Percentiles rank a stretch among this genome's conserved stretches.
Evolutionary conservation across 129 eudicot species (phyloP).

Genomic region (Deinandra increscens): DNA sequence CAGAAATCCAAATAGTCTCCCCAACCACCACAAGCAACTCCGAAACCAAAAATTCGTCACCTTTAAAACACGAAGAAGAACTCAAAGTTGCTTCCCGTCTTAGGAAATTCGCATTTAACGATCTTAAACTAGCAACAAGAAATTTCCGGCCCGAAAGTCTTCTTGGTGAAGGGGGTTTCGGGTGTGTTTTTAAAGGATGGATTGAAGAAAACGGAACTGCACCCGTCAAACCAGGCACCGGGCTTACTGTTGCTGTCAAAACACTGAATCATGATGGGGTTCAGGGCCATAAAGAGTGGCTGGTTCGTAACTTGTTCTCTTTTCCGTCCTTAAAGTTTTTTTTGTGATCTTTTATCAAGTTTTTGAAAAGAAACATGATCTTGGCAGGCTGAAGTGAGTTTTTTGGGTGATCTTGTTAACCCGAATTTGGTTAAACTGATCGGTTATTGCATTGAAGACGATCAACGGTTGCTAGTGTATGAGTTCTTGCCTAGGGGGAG

Average conservation of each 20-base stretch:
- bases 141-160: constrained; percentile 91
- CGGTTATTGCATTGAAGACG: constrained; percentile 96
- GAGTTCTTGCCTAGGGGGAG: constrained; percentile 97
- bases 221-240: constrained; percentile 96
- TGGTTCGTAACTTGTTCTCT: constrained; percentile 47
- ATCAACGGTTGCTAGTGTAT: constrained; percentile 86
- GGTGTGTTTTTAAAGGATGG: constrained; percentile 97
- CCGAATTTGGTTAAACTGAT: constrained; percentile 90
- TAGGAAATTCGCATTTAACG: constrained; percentile 73
- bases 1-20: constrained; percentile 39
- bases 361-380: not conserved
- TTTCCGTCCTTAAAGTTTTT: not conserved
- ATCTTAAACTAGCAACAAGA: constrained; percentile 80
- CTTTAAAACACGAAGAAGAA: constrained; percentile 68
- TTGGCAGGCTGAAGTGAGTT: constrained; percentile 89
- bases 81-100: constrained; percentile 82
- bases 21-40: constrained; percentile 63
- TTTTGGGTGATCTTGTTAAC: constrained; percentile 83
- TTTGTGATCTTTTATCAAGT: not conserved
- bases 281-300: constrained; percentile 99
- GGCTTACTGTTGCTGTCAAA: constrained; percentile 95
- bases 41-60: constrained; percentile 41
- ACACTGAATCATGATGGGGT: constrained; percentile 96
- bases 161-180: constrained; percentile 93
- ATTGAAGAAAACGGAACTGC: constrained; percentile 93